Percentiles rank a stretch among this genome's conserved stretches.
Evolutionary conservation across 257 asterid species (phyloP).

Genomic region (Penstemon davidsonii): DNA sequence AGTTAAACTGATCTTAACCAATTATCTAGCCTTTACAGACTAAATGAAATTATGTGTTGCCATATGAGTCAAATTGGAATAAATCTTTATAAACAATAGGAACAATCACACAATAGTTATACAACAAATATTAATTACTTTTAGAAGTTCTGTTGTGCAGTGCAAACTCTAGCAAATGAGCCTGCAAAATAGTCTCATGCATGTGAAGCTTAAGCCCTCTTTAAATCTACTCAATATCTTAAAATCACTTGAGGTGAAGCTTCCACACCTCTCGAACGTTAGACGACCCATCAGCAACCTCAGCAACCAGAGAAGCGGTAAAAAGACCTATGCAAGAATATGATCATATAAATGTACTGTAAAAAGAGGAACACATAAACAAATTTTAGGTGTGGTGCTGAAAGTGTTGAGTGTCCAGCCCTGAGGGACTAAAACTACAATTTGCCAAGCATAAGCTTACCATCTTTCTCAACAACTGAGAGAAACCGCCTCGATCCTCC

Average conservation of each 20-base stretch:
- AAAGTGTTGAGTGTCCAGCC: no score
- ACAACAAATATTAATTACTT: not conserved
- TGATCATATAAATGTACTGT: not conserved
- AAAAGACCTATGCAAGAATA: constrained; percentile 50
- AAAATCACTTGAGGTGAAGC: constrained; percentile 53
- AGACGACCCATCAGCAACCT: constrained; percentile 91
- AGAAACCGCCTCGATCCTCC: constrained; percentile 91
- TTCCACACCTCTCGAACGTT: constrained; percentile 96
- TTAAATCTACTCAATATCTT: not conserved
- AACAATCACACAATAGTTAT: not conserved
- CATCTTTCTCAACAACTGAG: constrained; percentile 75
- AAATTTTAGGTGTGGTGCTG: no score
- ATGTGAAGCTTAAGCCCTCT: no score
- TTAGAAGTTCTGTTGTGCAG: not conserved
- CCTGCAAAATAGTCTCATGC: no score
- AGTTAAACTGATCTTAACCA: no score
- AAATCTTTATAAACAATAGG: not conserved
- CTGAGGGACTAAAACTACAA: not conserved
- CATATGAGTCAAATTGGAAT: no score
- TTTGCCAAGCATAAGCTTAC: constrained; percentile 43
- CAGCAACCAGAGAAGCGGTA: constrained; percentile 57
- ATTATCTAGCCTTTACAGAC: no score
- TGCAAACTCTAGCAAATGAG: no score
- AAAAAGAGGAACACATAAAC: not conserved
- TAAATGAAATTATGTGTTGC: no score